Evolutionary conservation across 148 eudicot species (phyloP), one percentile per base, ranked within the genome.

Genomic region (Arbutus unedo): DNA sequence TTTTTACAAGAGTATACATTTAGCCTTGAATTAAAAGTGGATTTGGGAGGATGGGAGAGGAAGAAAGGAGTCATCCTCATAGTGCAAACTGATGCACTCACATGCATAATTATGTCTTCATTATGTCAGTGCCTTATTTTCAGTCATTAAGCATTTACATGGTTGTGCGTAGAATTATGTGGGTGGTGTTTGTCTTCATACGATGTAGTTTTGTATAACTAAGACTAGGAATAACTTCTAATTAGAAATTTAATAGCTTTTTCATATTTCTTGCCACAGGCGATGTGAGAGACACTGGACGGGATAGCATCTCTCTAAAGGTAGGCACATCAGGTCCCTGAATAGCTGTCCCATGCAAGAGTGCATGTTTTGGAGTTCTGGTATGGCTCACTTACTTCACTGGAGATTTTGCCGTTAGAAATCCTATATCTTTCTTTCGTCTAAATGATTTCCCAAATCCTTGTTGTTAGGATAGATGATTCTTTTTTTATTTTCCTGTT

Each of bases 331-430:
- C 44, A 25, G 23, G 60, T 51, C 41, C 79, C 43, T 76, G 21
- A 50, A 11, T 76, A 45, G 38, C 53, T 51, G 41, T 76, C 79
- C 62, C 41, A 51, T 51, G 79, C 79, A 75, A 75, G 57, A 75
- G 56, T 66, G 60, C 60, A 76, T 53, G 45, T 51, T 76, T 50
- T 76, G 62, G 44, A 51, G 56, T 53, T 25, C 60, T 53, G 60
- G 79, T 76, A 53, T 15, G 11, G 18, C 19, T 76, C 60, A n/a
- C 21, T 76, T 53, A 21, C 57, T 76, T 76, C 77, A 44, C 47
- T 49, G 62, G 79, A 76, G 60, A 76, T 23, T 53, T 31, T 14
- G 41, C 15, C 50, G 8, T 31, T 31, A 19, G 31, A 6, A 6
- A 53, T 76, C 43, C 41, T 9, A 14, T 51, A 53, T 13, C 4